Conservation (phyloP, 2,329 filamentous ascomycete genomes). For the Colletotrichum horii region DNA sequence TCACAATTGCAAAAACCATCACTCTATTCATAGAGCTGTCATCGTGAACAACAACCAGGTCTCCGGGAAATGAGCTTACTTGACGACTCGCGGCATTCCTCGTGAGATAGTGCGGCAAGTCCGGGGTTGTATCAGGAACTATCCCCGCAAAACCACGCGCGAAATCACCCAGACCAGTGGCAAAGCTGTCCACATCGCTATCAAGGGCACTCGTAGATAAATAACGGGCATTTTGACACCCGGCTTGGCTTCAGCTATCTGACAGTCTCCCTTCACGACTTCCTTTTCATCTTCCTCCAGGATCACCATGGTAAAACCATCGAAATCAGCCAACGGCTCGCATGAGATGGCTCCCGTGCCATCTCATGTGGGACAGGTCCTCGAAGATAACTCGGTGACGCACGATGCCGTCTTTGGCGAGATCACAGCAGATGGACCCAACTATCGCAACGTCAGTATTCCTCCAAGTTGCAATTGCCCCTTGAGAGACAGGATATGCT, state of each 20-base stretch:
- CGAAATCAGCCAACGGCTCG: background rate
- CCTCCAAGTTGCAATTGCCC: conserved; percentile 33
- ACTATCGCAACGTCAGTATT: conserved; percentile 8
- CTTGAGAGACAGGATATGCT: background rate
- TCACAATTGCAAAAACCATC: background rate
- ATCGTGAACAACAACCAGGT: background rate
- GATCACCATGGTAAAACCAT: background rate
- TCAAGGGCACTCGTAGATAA: background rate
- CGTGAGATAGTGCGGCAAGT: background rate
- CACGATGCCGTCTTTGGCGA: conserved; percentile 40
- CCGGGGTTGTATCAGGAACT: background rate
- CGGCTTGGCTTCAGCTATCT: background rate
- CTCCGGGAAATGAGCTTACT: background rate
- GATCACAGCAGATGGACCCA: conserved; percentile 23
- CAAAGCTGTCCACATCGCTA: background rate
- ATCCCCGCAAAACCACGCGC: background rate
- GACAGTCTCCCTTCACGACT: background rate
- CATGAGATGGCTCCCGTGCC: background rate
- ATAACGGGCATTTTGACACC: background rate
- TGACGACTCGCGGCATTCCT: background rate
- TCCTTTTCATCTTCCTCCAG: background rate
- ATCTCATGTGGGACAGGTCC: background rate
- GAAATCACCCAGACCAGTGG: background rate
- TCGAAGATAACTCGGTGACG: background rate
- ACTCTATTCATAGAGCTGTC: background rate